These are phyloP conservation scores for Leccinum solheimii DNA, from an alignment of 1,284 basidiomycete species.

Conservation along the genomic window DNA sequence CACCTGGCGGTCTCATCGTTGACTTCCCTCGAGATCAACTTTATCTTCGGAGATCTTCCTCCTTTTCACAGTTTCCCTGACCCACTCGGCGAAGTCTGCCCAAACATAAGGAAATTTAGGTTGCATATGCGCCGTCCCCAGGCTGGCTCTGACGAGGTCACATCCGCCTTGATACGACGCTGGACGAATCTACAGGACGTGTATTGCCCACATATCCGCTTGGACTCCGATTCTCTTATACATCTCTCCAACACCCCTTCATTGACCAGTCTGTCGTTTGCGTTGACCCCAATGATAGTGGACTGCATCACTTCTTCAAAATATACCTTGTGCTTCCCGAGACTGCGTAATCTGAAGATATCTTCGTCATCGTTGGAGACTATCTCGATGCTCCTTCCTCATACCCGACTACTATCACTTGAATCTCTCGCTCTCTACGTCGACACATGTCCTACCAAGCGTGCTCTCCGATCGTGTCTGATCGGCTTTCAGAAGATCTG, in stretches of 20 bases:
- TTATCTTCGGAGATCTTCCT: conserved; percentile 19
- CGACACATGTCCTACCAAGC: conserved; percentile 17
- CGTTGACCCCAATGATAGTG: neutral
- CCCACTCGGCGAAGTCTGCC: conserved; percentile 20
- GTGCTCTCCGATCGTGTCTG: conserved; percentile 10
- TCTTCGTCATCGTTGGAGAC: conserved; percentile 9
- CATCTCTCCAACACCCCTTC: conserved; percentile 19
- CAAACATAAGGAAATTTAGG: conserved; percentile 14
- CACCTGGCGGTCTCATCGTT: conserved; percentile 19
- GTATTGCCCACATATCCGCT: conserved; percentile 14
- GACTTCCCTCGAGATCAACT: conserved; percentile 24
- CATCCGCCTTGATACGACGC: conserved; percentile 15
- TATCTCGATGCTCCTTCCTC: conserved; percentile 9
- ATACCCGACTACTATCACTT: conserved; percentile 13
- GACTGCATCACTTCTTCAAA: conserved; percentile 6
- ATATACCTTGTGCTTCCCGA: conserved; percentile 12
- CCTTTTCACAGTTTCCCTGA: conserved; percentile 21
- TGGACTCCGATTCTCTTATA: conserved; percentile 15
- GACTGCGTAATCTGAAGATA: conserved; percentile 15
- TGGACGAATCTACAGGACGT: conserved; percentile 22
- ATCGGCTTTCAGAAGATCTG: conserved; percentile 12
- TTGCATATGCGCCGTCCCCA: conserved; percentile 16
- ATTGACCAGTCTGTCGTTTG: conserved; percentile 17
- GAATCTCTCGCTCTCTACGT: conserved; percentile 14
- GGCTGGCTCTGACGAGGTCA: conserved; percentile 5